Evolutionary conservation across 352 stramenopile species (phyloP).

Genomic region (Pythium volutum): DNA sequence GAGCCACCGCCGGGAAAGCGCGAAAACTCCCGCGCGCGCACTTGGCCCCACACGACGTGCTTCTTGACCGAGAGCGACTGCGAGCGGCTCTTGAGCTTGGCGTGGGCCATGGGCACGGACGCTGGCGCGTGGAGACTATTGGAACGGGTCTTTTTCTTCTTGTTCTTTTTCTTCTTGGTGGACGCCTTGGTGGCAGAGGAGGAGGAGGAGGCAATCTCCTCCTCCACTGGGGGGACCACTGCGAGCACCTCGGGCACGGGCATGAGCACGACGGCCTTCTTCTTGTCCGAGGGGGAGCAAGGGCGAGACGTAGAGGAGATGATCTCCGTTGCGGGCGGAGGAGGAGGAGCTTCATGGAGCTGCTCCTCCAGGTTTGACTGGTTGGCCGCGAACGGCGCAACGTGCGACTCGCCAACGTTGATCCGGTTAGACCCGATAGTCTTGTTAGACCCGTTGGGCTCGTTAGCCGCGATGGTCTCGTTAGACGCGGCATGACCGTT

Average conservation of each 20-base stretch:
- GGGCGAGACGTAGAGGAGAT: background rate
- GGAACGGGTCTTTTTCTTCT: constrained; percentile 67
- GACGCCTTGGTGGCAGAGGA: constrained; percentile 32
- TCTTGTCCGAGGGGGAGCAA: constrained; percentile 8
- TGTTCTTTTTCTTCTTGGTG: constrained; percentile 67
- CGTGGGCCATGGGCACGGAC: constrained; percentile 23
- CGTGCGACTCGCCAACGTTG: background rate
- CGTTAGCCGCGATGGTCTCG: background rate
- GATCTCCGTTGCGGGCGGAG: background rate
- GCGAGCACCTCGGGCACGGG: constrained; percentile 44
- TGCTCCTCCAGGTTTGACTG: constrained; percentile 2
- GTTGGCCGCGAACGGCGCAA: background rate
- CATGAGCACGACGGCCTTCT: constrained; percentile 46
- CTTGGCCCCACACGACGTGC: constrained; percentile 74
- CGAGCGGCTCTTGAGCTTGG: constrained; percentile 52
- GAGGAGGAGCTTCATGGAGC: background rate
- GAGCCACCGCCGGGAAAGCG: constrained; percentile 75
- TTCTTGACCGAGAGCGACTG: constrained; percentile 59
- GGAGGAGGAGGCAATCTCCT: constrained; percentile 4
- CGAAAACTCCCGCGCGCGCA: constrained; percentile 68
- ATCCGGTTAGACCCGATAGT: background rate
- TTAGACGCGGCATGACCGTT: background rate
- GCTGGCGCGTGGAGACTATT: constrained; percentile 58
- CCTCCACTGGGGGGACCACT: constrained; percentile 12
- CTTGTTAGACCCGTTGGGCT: background rate